These are phyloP conservation scores for Aspergillus pseudonomiae DNA, from an alignment of 2,329 filamentous ascomycete genomes.

Conservation along the genomic window DNA sequence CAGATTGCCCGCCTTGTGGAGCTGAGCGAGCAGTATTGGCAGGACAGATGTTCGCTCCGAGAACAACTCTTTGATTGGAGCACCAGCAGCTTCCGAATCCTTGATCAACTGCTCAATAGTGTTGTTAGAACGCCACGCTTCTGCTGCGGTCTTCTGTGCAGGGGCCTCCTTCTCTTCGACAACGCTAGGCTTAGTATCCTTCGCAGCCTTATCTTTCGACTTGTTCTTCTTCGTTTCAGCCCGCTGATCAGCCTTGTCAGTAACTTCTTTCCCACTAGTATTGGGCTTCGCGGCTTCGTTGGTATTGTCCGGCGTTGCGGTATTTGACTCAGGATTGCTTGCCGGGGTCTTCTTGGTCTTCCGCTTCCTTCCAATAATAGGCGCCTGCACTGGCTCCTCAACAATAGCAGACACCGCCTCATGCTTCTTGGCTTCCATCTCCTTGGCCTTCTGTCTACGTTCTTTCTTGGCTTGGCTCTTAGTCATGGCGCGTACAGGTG, in stretches of 20 bases:
- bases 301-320: conserved; percentile 13
- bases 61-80: conserved; percentile 45
- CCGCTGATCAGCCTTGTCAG: conserved; percentile 32
- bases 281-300: conserved; percentile 22
- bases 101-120: conserved; percentile 44
- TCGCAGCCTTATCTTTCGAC: conserved; percentile 26
- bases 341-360: conserved; percentile 54
- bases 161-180: conserved; percentile 24
- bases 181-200: conserved; percentile 24
- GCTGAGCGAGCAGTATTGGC: conserved; percentile 42
- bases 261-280: conserved; percentile 13
- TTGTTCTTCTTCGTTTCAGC: conserved; percentile 30
- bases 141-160: conserved; percentile 25
- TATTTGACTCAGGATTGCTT: conserved; percentile 24
- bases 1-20: conserved; percentile 40
- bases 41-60: conserved; percentile 42
- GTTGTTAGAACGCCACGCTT: conserved; percentile 44
- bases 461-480: conserved; percentile 67
- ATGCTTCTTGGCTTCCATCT: conserved; percentile 47
- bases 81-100: conserved; percentile 39
- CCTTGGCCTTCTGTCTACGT: conserved; percentile 53
- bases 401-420: conserved; percentile 38
- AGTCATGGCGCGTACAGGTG: conserved; percentile 61
- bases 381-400: conserved; percentile 61
- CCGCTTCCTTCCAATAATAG: conserved; percentile 66